A percentile compares a stretch with the other conserved stretches of the same genome.
Evolutionary conservation across 2,329 filamentous ascomycete genomes (phyloP).

Genomic region (Endoconidiophora polonica): DNA sequence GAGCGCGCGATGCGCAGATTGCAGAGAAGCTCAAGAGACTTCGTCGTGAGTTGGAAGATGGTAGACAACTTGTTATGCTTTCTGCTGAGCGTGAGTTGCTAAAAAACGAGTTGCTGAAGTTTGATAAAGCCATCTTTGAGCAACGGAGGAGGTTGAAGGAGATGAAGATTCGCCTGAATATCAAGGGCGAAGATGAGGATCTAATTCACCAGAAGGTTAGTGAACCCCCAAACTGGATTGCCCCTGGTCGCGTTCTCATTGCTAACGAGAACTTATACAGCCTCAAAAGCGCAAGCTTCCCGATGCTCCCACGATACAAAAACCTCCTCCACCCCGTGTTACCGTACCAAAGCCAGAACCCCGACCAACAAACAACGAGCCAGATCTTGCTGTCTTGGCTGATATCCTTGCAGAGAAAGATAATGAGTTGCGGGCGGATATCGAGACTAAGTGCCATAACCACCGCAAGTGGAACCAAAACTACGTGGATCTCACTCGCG

Average conservation of each 20-base stretch:
- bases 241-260: conserved; percentile 4
- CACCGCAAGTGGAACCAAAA: conserved; percentile 85
- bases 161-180: conserved; percentile 71
- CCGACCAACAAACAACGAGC: conserved; percentile 34
- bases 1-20: conserved; percentile 82
- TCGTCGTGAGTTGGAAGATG: conserved; percentile 78
- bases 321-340: conserved; percentile 48
- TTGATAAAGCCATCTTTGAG: conserved; percentile 67
- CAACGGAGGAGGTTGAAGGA: conserved; percentile 70
- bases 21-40: conserved; percentile 88
- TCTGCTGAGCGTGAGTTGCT: conserved; percentile 65
- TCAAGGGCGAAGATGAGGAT: conserved; percentile 88
- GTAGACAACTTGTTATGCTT: conserved; percentile 60
- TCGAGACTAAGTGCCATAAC: conserved; percentile 74
- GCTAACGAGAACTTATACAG: conserved; percentile 27
- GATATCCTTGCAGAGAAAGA: conserved; percentile 70
- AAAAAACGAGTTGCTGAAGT: conserved; percentile 58
- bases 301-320: conserved; percentile 42
- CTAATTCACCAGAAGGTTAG: conserved; percentile 83
- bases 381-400: conserved; percentile 60
- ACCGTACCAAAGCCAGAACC: conserved; percentile 26
- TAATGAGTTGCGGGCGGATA: conserved; percentile 62
- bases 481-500: conserved; percentile 74
- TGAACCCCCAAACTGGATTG: conserved; percentile 10
- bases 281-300: conserved; percentile 54